These are phyloP conservation scores for Lepidium africanum DNA, from an alignment of 345 rosid species.

Conservation along the genomic window DNA sequence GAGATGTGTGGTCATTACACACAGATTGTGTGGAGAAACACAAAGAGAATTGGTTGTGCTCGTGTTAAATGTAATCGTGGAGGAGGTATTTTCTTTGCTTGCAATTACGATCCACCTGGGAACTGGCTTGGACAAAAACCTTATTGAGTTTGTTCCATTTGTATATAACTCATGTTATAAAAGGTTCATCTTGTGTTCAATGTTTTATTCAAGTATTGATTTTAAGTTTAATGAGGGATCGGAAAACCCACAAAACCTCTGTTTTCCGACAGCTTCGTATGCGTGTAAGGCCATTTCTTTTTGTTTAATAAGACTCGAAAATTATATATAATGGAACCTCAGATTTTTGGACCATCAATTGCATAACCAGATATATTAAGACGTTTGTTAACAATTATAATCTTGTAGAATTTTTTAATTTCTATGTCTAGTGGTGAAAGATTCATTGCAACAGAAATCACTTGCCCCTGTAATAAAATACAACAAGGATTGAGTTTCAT, in stretches of 20 bases:
- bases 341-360: background rate
- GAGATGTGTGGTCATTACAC: slow-evolving; percentile 85
- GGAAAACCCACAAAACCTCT: background rate
- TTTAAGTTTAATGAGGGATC: slow-evolving; percentile 13
- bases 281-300: slow-evolving; percentile 1
- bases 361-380: background rate
- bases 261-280: slow-evolving; percentile 5
- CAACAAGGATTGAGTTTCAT: no score
- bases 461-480: slow-evolving; percentile 51
- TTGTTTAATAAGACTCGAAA: slow-evolving; percentile 20
- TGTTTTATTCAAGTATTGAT: slow-evolving; percentile 1
- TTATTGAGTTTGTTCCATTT: slow-evolving; percentile 36
- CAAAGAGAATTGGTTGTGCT: slow-evolving; percentile 65
- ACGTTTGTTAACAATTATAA: background rate
- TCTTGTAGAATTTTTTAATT: no score
- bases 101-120: slow-evolving; percentile 93
- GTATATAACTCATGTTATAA: background rate
- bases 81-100: slow-evolving; percentile 57
- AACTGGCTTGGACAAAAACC: slow-evolving; percentile 70
- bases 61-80: slow-evolving; percentile 41
- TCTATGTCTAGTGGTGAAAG: no score
- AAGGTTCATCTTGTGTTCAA: slow-evolving; percentile 6
- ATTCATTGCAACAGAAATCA: slow-evolving; percentile 17
- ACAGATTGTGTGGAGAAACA: slow-evolving; percentile 67
- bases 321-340: background rate